Conservation (phyloP, 257 asterid genomes). For the Solanum corneliomulleri region DNA sequence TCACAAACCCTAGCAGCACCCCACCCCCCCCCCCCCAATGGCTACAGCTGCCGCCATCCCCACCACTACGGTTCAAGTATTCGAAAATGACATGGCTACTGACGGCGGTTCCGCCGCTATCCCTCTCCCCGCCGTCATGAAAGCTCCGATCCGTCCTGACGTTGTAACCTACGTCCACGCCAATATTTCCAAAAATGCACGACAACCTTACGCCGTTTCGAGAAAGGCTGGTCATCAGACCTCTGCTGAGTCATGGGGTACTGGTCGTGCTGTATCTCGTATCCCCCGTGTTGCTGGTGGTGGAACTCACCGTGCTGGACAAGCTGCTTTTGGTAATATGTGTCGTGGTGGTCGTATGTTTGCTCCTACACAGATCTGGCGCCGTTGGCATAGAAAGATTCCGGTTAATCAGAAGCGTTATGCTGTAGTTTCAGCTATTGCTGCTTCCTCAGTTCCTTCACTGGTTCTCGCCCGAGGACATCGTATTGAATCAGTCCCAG, state of each 20-base stretch:
- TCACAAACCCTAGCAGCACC: not conserved
- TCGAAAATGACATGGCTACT: conserved; percentile 60
- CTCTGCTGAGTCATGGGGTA: conserved; percentile 93
- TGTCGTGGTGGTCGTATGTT: conserved; percentile 96
- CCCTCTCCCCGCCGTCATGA: conserved; percentile 65
- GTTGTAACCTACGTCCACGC: conserved; percentile 47
- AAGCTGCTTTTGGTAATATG: conserved; percentile 90
- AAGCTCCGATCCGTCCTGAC: conserved; percentile 61
- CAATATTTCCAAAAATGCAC: conserved; percentile 51
- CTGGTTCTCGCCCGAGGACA: conserved; percentile 77
- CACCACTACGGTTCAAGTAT: conserved; percentile 38
- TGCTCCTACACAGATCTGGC: conserved; percentile 76
- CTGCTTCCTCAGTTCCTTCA: conserved; percentile 69
- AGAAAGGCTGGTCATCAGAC: conserved; percentile 80
- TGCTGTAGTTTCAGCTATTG: conserved; percentile 67
- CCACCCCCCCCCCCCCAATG: not conserved
- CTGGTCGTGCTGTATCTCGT: conserved; percentile 90
- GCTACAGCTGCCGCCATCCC: conserved; percentile 75
- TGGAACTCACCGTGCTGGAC: conserved; percentile 94
- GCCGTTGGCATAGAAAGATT: conserved; percentile 57
- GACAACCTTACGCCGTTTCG: conserved; percentile 79
- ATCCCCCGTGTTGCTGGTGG: conserved; percentile 94
- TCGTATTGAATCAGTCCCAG: conserved; percentile 55
- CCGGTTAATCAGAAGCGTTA: conserved; percentile 65
- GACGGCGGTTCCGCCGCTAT: conserved; percentile 18